Evolutionary conservation across 148 eudicot species (phyloP), one percentile per base, ranked within the genome.

Genomic region (Amaranthus palmeri): DNA sequence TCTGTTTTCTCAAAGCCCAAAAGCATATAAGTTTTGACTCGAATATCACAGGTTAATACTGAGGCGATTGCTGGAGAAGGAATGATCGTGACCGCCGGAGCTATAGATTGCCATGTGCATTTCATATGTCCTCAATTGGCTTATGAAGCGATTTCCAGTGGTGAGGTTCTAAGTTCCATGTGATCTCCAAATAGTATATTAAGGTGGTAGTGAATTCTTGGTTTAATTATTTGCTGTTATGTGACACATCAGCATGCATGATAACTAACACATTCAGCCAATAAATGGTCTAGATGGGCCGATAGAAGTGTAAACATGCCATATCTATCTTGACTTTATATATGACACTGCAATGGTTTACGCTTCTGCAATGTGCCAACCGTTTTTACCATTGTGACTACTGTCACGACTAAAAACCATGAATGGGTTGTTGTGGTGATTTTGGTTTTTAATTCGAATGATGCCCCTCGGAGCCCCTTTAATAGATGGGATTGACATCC

Each of bases 61-160:
- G 98, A 95, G 80, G 97, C 85, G 62, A 91, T 95, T 78, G 98
- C 97, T 79, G 98, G 97, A 77, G 98, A 95, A 82, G 96, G 97
- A 63, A 81, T 77, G 90, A 95, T 95, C 72, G 83, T 91, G 61
- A 91, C 97, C 50, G 98, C 98, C 75, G 98, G 97, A 75, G 98
- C 96, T 68, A 86, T 91, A 75, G 98, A 95, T 74, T 89, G 97
- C 77, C 98, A 95, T 74, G 98, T 95, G 70, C 98, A 95, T 65
- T 91, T 95, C 77, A 95, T 95, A 74, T 95, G 98, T 70, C 98
- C 98, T 58, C 97, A 95, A 76, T 82, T 95, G 78, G 93, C 92
- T 68, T 72, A 84, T 77, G 98, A 91, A 83, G 96, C 98, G 54
- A 82, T 95, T 79, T 76, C 98, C 59, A 95, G 98, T 55, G 98